Percentiles rank a stretch among this genome's conserved stretches.
phyloP scores from a whole-genome alignment of 345 rosid genomes.

The Brassica carinata region DNA sequence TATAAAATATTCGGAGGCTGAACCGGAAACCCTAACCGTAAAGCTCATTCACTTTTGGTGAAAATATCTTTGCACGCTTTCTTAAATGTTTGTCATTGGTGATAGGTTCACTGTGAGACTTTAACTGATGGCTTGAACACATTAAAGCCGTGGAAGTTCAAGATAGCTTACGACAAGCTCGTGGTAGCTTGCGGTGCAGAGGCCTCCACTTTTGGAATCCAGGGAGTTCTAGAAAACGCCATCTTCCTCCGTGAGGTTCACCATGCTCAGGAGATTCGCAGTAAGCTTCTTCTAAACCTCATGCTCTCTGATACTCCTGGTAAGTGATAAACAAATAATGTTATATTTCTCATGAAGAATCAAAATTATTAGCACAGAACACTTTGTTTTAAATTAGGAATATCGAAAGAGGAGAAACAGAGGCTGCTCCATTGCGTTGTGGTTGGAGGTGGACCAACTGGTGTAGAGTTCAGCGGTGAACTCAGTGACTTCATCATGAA shows the following conservation, averaged over 20 bases:
- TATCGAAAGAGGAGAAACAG: conserved; percentile 74
- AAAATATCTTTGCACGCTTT: neutral
- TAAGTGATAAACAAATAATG: conserved; percentile 45
- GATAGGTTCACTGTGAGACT: conserved; percentile 84
- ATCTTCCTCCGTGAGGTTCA: conserved; percentile 86
- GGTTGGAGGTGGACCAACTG: conserved; percentile 98
- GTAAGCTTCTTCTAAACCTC: conserved; percentile 83
- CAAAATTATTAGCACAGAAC: neutral
- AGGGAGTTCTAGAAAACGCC: conserved; percentile 72
- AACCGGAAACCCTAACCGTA: neutral
- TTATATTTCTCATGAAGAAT: neutral
- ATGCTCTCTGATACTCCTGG: conserved; percentile 97
- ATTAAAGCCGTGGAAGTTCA: conserved; percentile 74
- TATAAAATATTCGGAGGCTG: no score
- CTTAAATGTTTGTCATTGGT: conserved; percentile 2
- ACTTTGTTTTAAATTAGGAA: conserved; percentile 42
- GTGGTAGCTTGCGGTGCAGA: conserved; percentile 86
- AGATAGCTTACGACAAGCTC: conserved; percentile 78
- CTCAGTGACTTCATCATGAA: conserved; percentile 86
- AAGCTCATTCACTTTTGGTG: neutral
- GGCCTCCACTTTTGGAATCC: conserved; percentile 85
- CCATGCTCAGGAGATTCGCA: conserved; percentile 93
- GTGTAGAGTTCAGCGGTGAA: conserved; percentile 98
- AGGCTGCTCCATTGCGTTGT: conserved; percentile 90
- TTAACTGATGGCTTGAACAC: conserved; percentile 58